Conservation (phyloP, 2,329 filamentous ascomycete genomes). For the Fusarium continuum region DNA sequence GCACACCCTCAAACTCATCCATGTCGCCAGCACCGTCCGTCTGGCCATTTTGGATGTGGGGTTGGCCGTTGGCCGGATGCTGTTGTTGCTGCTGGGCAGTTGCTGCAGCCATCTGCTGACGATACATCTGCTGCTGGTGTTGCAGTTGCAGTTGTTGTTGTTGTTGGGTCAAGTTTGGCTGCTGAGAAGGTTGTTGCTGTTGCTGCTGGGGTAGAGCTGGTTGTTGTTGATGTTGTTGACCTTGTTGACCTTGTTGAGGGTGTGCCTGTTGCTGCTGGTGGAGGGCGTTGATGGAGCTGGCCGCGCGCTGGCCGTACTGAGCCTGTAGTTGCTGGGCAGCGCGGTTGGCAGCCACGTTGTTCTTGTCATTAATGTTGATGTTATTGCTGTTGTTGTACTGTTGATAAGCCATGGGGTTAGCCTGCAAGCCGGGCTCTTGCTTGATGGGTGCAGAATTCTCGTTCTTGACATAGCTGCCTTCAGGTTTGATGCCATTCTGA, state of each 20-base stretch:
- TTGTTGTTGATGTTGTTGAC: conserved; percentile 20
- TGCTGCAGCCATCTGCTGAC: conserved; percentile 43
- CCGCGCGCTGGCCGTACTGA: conserved; percentile 71
- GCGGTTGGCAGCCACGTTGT: conserved; percentile 60
- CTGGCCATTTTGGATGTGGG: conserved; percentile 58
- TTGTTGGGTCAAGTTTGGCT: conserved; percentile 43
- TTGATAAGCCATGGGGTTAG: conserved; percentile 47
- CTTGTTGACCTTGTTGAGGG: conserved; percentile 39
- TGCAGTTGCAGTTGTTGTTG: conserved; percentile 44
- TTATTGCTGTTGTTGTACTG: conserved; percentile 42
- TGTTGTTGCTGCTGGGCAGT: conserved; percentile 47
- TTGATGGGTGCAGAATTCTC: conserved; percentile 57
- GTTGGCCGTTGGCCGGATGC: conserved; percentile 46
- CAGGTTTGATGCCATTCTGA: conserved; percentile 55
- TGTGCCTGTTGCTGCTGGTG: conserved; percentile 51
- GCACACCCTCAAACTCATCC: conserved; percentile 65
- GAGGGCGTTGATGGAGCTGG: conserved; percentile 72
- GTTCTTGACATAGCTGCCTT: conserved; percentile 57
- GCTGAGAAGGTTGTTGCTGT: conserved; percentile 43
- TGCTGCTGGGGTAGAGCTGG: conserved; percentile 43
- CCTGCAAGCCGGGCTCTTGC: conserved; percentile 54
- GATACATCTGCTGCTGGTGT: conserved; percentile 48
- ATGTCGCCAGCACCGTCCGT: conserved; percentile 78
- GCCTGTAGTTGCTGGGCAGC: conserved; percentile 66
- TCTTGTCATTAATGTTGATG: conserved; percentile 45